Base-by-base conservation (phyloP, 352 stramenopile species). In the Globisporangium camurandrum region DNA sequence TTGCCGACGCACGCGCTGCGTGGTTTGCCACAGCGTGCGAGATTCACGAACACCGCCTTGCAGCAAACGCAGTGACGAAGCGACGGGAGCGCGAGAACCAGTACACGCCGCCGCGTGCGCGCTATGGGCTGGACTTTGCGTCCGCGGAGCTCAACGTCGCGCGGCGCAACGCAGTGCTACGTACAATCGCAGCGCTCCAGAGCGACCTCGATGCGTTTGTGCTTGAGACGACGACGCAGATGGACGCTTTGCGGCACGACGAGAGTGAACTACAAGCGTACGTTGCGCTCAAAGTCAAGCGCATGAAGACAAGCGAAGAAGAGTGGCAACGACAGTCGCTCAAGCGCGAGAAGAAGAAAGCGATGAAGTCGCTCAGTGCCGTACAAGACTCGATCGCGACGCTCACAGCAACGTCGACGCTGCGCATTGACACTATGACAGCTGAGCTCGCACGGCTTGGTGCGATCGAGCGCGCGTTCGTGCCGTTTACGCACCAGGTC, bases 251-350 rank as follows among this genome's bases (percentile, higher is more conserved):
- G 16, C 66, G 62, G 3, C 62, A 81, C 39, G 81, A 93, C 54
- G 64, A 84, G 51, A 65, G 67, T 14, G 78, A 93, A 43, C 49
- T 93, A 20, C 59, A 80, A 30, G 76, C 86, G 24, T 93, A 88
- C 50, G 72, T 93, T 20, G 63, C 74, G 8, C 61, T 90, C 10
- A 93, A 93, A 48, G 63, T 59, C 8, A 90, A 88, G 30, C 73
- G 78, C 12, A 81, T 93, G 56, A 86, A 88, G 46, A 67, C 58
- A 14, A 88, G 74, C 19, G 74, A 80, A 5, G 76, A 93, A 47
- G 81, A 88, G 42, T 93, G 81, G 76, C 81, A 93, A 42, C 80
- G 80, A 36, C 81, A 90, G 42, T 86, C 81, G 34, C 57, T 93
- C 14, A 85, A 90, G 56, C 74, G 80, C 10, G 81, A 90, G 23